Evolutionary conservation across 2,329 filamentous ascomycete genomes (phyloP).

Genomic region (Thermomyces lanuginosus): DNA sequence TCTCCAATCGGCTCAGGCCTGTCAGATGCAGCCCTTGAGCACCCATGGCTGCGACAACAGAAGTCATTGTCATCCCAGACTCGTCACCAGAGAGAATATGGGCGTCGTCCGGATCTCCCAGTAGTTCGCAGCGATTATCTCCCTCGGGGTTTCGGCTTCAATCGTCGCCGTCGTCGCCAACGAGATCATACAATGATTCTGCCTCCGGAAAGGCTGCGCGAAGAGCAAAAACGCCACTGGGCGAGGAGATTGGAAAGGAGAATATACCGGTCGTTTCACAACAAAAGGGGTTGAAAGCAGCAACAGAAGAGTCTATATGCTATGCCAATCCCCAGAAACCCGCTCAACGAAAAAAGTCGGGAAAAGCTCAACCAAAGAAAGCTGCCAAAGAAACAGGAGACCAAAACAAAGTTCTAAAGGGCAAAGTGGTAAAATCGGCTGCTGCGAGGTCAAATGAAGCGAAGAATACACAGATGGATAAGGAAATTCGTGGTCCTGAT

Average conservation of each 20-base stretch:
- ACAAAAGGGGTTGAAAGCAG: constrained; percentile 3
- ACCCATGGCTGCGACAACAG: constrained; percentile 22
- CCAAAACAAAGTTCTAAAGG: constrained; percentile 11
- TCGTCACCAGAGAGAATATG: constrained; percentile 24
- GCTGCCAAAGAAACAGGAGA: constrained; percentile 8
- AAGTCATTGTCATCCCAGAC: constrained; percentile 27
- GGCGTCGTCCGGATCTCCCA: constrained; percentile 11
- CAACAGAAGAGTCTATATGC: constrained; percentile 9
- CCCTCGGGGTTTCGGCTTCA: constrained; percentile 12
- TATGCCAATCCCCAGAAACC: constrained; percentile 3
- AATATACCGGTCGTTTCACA: constrained; percentile 2
- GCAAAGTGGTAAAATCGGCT: constrained; percentile 7
- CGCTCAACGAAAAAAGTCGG: constrained; percentile 1
- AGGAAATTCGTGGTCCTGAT: background rate
- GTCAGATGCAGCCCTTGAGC: no score
- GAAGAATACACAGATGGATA: constrained; percentile 11
- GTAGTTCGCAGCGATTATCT: constrained; percentile 8
- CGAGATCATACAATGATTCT: constrained; percentile 11
- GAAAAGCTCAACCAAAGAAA: constrained; percentile 1
- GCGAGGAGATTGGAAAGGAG: constrained; percentile 5
- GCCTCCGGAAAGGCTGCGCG: constrained; percentile 8
- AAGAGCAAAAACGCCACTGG: constrained; percentile 4
- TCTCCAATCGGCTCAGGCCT: constrained; percentile 4
- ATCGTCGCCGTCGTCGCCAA: constrained; percentile 14
- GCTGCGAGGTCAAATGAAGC: constrained; percentile 8